Evolutionary conservation across 805 yeast genomes (phyloP).

Genomic region (Ogataea nakhonphanomensis): DNA sequence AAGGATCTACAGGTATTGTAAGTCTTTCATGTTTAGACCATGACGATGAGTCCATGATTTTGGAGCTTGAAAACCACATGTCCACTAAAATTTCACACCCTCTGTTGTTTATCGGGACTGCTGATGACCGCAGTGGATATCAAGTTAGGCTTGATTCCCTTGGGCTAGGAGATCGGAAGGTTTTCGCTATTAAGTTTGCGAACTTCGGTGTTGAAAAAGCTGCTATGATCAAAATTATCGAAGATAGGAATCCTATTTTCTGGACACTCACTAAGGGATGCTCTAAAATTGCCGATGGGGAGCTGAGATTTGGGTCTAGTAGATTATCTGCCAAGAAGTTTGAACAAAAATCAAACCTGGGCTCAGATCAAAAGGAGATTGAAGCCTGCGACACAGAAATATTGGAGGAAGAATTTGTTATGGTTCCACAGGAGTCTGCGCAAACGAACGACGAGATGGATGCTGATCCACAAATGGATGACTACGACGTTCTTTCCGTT

Average conservation of each 20-base stretch:
- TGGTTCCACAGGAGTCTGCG: not conserved
- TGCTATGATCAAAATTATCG: too few species aligned
- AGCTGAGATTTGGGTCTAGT: conserved; percentile 2
- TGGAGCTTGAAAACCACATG: not conserved
- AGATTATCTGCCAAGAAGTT: not conserved
- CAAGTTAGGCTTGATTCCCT: too few species aligned
- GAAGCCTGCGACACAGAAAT: not conserved
- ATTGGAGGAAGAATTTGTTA: not conserved
- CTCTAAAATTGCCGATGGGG: not conserved
- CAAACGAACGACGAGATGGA: too few species aligned
- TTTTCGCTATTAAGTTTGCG: too few species aligned
- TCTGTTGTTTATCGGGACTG: too few species aligned
- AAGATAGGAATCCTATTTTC: too few species aligned
- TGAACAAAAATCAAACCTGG: not conserved
- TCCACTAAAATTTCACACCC: too few species aligned
- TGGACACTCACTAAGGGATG: too few species aligned
- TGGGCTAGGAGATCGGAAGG: too few species aligned
- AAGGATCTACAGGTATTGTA: not conserved
- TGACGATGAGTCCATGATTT: conserved; percentile 3
- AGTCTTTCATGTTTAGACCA: conserved; percentile 4
- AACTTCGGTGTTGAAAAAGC: too few species aligned
- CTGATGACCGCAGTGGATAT: too few species aligned
- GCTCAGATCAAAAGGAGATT: not conserved
- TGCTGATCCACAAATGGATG: too few species aligned
- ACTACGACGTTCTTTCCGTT: conserved; percentile 23